Evolutionary conservation across 2,329 filamentous ascomycete genomes (phyloP).

Genomic region (Talaromyces albobiverticillius): DNA sequence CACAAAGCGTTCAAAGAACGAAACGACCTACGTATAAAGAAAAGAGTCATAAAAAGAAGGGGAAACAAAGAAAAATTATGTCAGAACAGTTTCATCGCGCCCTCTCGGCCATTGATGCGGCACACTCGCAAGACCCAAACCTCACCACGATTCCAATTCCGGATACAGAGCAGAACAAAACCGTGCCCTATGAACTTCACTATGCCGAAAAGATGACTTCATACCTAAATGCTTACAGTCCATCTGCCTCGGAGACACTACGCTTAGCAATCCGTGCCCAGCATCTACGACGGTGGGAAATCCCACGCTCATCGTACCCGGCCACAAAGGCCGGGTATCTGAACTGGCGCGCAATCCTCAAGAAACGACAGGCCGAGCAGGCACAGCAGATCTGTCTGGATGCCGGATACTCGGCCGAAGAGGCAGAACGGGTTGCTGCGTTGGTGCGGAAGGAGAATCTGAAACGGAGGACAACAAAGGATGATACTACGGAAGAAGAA

Average conservation of each 20-base stretch:
- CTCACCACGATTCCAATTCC: slow-evolving; percentile 46
- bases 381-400: slow-evolving; percentile 53
- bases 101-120: slow-evolving; percentile 68
- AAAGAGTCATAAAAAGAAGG: not conserved
- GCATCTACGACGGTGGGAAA: slow-evolving; percentile 82
- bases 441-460: slow-evolving; percentile 77
- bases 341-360: slow-evolving; percentile 71
- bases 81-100: slow-evolving; percentile 44
- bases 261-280: slow-evolving; percentile 78
- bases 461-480: slow-evolving; percentile 25
- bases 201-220: slow-evolving; percentile 77
- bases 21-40: too few species aligned
- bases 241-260: slow-evolving; percentile 63
- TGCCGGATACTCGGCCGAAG: slow-evolving; percentile 50
- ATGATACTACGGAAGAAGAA: not conserved
- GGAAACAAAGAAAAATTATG: slow-evolving; percentile 19
- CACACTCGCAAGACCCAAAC: slow-evolving; percentile 66
- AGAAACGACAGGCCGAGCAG: slow-evolving; percentile 68
- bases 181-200: slow-evolving; percentile 72
- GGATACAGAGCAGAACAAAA: slow-evolving; percentile 32
- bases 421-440: slow-evolving; percentile 62
- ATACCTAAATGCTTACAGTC: slow-evolving; percentile 63
- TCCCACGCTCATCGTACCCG: slow-evolving; percentile 70
- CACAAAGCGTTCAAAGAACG: not conserved
- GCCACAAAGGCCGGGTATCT: slow-evolving; percentile 74